These are phyloP conservation scores for Globisporangium orthogonon DNA, from an alignment of 352 stramenopile genomes.

Conservation along the genomic window DNA sequence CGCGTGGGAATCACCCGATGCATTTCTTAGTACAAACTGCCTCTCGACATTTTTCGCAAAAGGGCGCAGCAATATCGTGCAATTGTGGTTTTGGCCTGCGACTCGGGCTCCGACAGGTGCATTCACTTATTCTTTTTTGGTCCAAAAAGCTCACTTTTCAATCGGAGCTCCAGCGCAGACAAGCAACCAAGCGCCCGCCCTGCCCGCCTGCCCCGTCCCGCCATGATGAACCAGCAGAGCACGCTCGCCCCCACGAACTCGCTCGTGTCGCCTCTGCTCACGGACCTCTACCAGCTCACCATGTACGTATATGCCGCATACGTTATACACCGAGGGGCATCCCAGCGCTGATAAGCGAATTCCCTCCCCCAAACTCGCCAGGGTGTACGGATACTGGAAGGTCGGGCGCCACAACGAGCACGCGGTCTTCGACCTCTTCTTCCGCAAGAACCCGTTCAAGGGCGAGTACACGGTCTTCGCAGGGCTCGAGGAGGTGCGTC, in stretches of 20 bases:
- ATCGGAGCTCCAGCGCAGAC: neutral
- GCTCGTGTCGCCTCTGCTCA: conserved; percentile 94
- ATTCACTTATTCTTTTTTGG: neutral
- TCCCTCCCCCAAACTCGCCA: conserved; percentile 21
- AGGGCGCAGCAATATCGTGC: neutral
- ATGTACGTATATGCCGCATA: conserved; percentile 41
- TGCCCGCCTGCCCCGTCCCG: neutral
- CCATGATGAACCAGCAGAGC: conserved; percentile 34
- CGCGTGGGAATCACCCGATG: neutral
- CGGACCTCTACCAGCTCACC: conserved; percentile 97
- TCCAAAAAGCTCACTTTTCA: neutral
- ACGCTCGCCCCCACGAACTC: conserved; percentile 87
- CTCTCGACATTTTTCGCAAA: neutral
- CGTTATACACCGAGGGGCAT: too few species aligned
- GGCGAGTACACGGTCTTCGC: conserved; percentile 96
- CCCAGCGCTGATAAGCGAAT: too few species aligned
- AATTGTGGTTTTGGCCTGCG: neutral
- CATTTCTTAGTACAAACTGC: neutral
- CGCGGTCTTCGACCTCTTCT: conserved; percentile 96
- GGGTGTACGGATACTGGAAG: conserved; percentile 99
- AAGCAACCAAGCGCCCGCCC: too few species aligned
- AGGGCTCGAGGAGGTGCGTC: conserved; percentile 78
- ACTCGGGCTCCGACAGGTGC: too few species aligned
- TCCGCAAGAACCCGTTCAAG: conserved; percentile 99
- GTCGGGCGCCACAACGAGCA: conserved; percentile 90